Evolutionary conservation across 257 asterid species (phyloP).

Genomic region (Lavandula angustifolia): DNA sequence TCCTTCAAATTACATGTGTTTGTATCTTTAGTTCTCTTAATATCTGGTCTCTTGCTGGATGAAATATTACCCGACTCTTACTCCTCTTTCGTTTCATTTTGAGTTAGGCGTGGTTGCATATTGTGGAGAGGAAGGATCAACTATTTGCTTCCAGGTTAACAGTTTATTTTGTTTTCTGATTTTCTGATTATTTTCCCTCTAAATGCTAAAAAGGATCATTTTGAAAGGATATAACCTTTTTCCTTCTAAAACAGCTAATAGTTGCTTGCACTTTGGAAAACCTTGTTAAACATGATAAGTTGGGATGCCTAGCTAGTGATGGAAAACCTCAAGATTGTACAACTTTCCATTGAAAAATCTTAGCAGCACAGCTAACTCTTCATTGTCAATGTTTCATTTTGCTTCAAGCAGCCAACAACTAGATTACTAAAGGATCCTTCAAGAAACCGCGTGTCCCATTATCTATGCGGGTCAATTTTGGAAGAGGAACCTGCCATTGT

Average conservation of each 20-base stretch:
- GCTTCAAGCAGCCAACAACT: conserved; percentile 52
- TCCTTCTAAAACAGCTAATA: not conserved
- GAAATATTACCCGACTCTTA: not conserved
- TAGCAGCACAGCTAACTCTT: not conserved
- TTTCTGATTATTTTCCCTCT: conserved; percentile 9
- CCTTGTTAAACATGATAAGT: not conserved
- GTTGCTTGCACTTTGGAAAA: too few species aligned
- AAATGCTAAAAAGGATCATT: not conserved
- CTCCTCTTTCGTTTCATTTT: conserved; percentile 15
- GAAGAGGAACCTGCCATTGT: conserved; percentile 63
- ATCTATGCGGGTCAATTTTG: conserved; percentile 69
- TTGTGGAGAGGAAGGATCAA: conserved; percentile 81
- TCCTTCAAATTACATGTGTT: conserved; percentile 10
- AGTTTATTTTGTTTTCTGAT: conserved; percentile 11
- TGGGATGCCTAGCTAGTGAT: too few species aligned
- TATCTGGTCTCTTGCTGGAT: not conserved
- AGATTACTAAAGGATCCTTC: conserved; percentile 60
- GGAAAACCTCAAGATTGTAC: too few species aligned
- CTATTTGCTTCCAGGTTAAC: conserved; percentile 75
- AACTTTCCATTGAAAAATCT: not conserved
- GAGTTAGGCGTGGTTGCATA: conserved; percentile 77
- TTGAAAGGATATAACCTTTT: too few species aligned
- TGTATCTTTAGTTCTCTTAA: not conserved
- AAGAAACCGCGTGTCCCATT: conserved; percentile 63
- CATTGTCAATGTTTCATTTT: not conserved